These are phyloP conservation scores for Drechslerella coelobrocha DNA, from an alignment of 2,329 filamentous ascomycete species.

Conservation along the genomic window DNA sequence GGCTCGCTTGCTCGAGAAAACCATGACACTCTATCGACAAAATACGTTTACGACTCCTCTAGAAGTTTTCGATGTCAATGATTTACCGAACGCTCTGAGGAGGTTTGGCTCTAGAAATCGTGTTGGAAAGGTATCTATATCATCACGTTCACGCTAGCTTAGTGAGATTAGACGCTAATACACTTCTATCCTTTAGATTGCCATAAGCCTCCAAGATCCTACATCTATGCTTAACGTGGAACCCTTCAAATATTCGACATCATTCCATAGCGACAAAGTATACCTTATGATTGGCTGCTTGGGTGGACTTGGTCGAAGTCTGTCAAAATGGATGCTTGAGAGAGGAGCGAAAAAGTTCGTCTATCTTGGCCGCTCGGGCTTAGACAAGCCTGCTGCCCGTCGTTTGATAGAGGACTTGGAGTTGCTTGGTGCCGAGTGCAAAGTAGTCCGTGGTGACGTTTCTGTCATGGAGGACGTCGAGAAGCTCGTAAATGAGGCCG, in stretches of 20 bases:
- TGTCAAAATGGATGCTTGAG: conserved; percentile 63
- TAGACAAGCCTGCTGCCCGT: conserved; percentile 54
- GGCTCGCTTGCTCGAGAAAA: neutral
- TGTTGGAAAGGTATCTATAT: conserved; percentile 15
- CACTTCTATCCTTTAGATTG: conserved; percentile 5
- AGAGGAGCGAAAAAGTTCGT: conserved; percentile 63
- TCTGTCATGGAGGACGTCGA: conserved; percentile 28
- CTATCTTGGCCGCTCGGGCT: conserved; percentile 61
- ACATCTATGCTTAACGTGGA: conserved; percentile 10
- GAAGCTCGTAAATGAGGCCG: conserved; percentile 13
- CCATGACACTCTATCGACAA: conserved; percentile 15
- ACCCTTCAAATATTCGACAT: neutral
- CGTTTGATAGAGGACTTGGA: conserved; percentile 52
- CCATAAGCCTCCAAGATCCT: conserved; percentile 5
- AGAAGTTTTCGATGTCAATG: conserved; percentile 10
- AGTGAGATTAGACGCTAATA: neutral
- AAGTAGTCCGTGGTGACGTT: conserved; percentile 54
- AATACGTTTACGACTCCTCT: conserved; percentile 1
- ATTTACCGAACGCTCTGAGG: conserved; percentile 3
- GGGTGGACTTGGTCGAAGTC: conserved; percentile 63
- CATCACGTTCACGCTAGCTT: neutral
- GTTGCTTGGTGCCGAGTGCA: conserved; percentile 52
- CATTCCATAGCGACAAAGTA: conserved; percentile 56
- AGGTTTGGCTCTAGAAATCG: conserved; percentile 6
- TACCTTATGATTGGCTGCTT: conserved; percentile 65